Base-by-base conservation (phyloP, 78 protist species). In the Goniomonas avonlea region DNA sequence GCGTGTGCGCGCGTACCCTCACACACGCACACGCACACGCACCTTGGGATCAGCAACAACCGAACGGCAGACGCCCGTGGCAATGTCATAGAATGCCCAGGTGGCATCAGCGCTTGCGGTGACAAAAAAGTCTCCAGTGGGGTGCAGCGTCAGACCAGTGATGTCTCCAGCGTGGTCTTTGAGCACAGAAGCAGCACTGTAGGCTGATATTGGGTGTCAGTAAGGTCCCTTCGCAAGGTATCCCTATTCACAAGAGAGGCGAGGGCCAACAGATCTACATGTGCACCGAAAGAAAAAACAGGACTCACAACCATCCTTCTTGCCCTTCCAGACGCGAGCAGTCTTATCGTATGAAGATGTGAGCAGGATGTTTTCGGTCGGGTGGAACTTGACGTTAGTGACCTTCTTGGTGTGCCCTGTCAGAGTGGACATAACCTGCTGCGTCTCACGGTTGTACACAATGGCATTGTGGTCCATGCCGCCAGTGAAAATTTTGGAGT, bases 81-180 rank as follows among this genome's bases (percentile, higher is more conserved):
- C 56, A 32, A 89, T 3, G 60, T 95, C 95, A 48, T 48, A 59
- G 69, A 95, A 35, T 40, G 85, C 76, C 94, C 91, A 90, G n/a
- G 80, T 37, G 18, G 61, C 35, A 78, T 93, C 98, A 11, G 7
- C 40, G 2, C 88, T 38, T 4, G 79, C 74, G 5, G 91, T 43
- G 38, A 81, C 76, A 0, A 91, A 8, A 68, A 47, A 65, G 21
- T 80, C 80, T 32, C 90, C 92, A 17, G 86, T 38, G 25, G 93
- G 79, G 35, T 88, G 92, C 8, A 94, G 34, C 0, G 85, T 18
- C 27, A 83, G 5, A 37, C 79, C 92, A 8, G 83, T 69, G 23
- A 87, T 90, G 34, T 40, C 80, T 0, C 47, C 83, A 7, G 43
- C 2, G 58, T 86, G 90, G 13, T 38, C 77, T 60, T 70, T 70